phyloP scores from a whole-genome alignment of 257 asterid species.

The Primulina huaijiensis region DNA sequence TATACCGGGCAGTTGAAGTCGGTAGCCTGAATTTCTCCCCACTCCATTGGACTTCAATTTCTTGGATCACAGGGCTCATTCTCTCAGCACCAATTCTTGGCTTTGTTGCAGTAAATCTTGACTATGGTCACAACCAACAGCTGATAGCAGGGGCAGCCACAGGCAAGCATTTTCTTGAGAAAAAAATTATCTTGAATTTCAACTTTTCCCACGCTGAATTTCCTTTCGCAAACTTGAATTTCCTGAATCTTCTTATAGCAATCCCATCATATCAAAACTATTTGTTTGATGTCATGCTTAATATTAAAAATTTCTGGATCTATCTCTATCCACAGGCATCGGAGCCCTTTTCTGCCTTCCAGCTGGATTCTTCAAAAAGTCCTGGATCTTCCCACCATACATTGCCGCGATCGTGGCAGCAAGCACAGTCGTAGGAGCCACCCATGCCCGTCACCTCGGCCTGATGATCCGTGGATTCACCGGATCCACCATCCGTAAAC shows the following conservation, averaged over 20 bases:
- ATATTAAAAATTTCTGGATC: not conserved
- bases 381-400: slow-evolving; percentile 81
- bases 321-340: slow-evolving; percentile 21
- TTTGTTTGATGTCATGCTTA: not conserved
- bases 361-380: slow-evolving; percentile 65
- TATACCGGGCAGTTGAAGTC: slow-evolving; percentile 42
- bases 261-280: not conserved
- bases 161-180: not conserved
- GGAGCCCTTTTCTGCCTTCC: slow-evolving; percentile 95
- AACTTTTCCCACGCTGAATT: not conserved
- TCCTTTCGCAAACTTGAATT: too few relatives aligned
- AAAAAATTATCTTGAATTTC: too few relatives aligned
- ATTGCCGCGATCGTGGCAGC: slow-evolving; percentile 66
- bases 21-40: slow-evolving; percentile 51
- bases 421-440: slow-evolving; percentile 56
- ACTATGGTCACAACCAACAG: slow-evolving; percentile 59
- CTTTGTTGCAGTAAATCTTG: slow-evolving; percentile 57
- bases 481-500: slow-evolving; percentile 44
- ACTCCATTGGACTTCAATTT: slow-evolving; percentile 69
- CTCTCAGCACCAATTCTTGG: slow-evolving; percentile 69
- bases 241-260: not conserved
- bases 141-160: slow-evolving; percentile 71
- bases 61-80: slow-evolving; percentile 74
- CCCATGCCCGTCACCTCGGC: slow-evolving; percentile 74
- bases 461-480: slow-evolving; percentile 70